Evolutionary conservation across 1,284 basidiomycete genomes (phyloP).

Genomic region (Agaricales sp.): DNA sequence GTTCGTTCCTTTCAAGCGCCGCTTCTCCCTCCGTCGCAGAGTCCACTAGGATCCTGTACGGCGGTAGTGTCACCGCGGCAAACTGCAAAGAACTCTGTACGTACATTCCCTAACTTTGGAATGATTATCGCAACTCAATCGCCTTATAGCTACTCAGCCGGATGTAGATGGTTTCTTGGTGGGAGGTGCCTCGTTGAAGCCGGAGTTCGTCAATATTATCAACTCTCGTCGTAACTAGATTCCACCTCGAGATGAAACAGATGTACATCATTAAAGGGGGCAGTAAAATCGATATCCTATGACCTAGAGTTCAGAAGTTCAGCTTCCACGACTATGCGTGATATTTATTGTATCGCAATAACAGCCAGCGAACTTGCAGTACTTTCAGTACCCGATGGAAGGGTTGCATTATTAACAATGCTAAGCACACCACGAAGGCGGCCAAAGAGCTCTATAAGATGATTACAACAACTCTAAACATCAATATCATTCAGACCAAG

Average conservation of each 20-base stretch:
- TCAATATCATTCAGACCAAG: conserved; percentile 96
- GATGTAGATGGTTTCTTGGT: conserved; percentile 99
- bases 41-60: conserved; percentile 85
- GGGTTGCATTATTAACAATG: no score
- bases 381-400: no score
- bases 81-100: conserved; percentile 84
- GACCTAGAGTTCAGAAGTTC: no score
- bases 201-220: conserved; percentile 91
- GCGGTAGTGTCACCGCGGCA: conserved; percentile 83
- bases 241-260: no score
- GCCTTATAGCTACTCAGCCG: conserved; percentile 46
- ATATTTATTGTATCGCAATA: no score
- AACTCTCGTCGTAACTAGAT: conserved; percentile 43
- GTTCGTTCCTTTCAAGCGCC: conserved; percentile 60
- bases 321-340: no score
- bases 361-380: no score
- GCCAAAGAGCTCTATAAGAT: no score
- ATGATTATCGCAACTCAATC: conserved; percentile 5
- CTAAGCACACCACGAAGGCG: no score
- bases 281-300: no score
- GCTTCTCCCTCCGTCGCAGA: conserved; percentile 71
- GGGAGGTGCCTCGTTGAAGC: conserved; percentile 95
- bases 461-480: conserved; percentile 73
- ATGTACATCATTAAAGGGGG: no score
- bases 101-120: conserved; percentile 16